A percentile compares a stretch with the other conserved stretches of the same genome.
Evolutionary conservation across 495 filamentous ascomycete species (phyloP).

Genomic region (Penicillium verhagenii): DNA sequence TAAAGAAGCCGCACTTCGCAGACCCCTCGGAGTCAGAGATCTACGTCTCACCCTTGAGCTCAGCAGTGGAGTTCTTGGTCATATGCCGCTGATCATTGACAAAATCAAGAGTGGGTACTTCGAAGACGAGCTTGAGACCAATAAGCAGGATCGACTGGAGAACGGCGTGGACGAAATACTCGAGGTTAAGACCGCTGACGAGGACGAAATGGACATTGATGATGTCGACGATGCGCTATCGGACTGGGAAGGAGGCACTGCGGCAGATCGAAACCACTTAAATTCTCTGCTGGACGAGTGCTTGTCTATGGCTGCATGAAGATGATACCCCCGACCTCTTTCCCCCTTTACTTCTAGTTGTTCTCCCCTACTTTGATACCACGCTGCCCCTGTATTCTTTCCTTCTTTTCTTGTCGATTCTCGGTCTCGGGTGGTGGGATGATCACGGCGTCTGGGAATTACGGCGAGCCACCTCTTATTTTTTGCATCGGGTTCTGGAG

Average conservation of each 20-base stretch:
- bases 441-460: slow-evolving; percentile 29
- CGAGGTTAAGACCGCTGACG: slow-evolving; percentile 39
- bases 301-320: slow-evolving; percentile 49
- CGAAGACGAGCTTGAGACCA: slow-evolving; percentile 71
- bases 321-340: slow-evolving; percentile 9
- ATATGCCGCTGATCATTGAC: slow-evolving; percentile 72
- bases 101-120: slow-evolving; percentile 69
- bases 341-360: neutral
- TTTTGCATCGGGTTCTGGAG: slow-evolving; percentile 29
- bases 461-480: slow-evolving; percentile 11
- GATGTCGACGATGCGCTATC: slow-evolving; percentile 48
- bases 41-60: slow-evolving; percentile 72
- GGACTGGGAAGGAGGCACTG: slow-evolving; percentile 71
- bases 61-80: slow-evolving; percentile 68
- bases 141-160: slow-evolving; percentile 47
- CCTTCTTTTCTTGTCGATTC: slow-evolving; percentile 18
- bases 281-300: slow-evolving; percentile 68
- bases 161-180: slow-evolving; percentile 21
- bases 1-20: slow-evolving; percentile 62
- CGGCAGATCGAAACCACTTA: slow-evolving; percentile 60
- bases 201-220: slow-evolving; percentile 63
- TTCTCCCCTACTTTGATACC: slow-evolving; percentile 8
- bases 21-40: slow-evolving; percentile 74
- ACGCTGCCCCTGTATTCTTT: slow-evolving; percentile 11
- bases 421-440: slow-evolving; percentile 21